Evolutionary conservation across 73 alveolate genomes (phyloP), one percentile per base, ranked within the genome.

Genomic region (Blepharisma stoltei): DNA sequence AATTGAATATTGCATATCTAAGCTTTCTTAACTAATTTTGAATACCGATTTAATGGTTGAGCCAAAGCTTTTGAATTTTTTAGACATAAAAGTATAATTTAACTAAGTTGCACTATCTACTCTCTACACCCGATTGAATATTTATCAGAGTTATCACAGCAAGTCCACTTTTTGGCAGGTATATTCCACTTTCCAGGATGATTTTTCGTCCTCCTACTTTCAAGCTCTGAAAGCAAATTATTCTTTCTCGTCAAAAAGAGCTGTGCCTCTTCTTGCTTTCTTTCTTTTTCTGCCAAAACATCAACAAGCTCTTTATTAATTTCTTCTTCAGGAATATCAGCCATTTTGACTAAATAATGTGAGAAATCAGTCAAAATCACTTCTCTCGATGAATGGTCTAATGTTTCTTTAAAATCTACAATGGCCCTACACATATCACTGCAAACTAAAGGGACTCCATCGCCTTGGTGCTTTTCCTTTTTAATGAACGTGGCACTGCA

Each of bases 101-200:
- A 32, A 32, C 41, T 32, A 32, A 32, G 3, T 32, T 32, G 5
- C 0, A 3, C 41, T 32, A 32, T 32, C 41, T 32, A 32, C 41
- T 32, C 41, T 32, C 41, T 60, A 60, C 73, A 60, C 23, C 73
- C 73, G 18, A 14, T 60, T 60, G 73, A 60, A 60, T 60, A 60
- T 60, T 60, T 60, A 14, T 60, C 73, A 8, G n/a, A 14, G 23
- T 25, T 60, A 14, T 60, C 73, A 60, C 73, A 60, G 23, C 73
- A 60, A 60, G 73, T 60, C 73, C 73, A 60, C 47, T 38, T 14
- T 25, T 60, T 60, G 38, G 23, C 73, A 3, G 23, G 46, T 9
- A 14, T n/a, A 60, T 60, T 60, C 73, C 73, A 60, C 23, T 60
- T 60, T 38, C 73, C 73, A 60, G 49, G 14, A 60, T 60, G 73